phyloP scores from a whole-genome alignment of 495 filamentous ascomycete species.

The Friedmanniomyces simplex region DNA sequence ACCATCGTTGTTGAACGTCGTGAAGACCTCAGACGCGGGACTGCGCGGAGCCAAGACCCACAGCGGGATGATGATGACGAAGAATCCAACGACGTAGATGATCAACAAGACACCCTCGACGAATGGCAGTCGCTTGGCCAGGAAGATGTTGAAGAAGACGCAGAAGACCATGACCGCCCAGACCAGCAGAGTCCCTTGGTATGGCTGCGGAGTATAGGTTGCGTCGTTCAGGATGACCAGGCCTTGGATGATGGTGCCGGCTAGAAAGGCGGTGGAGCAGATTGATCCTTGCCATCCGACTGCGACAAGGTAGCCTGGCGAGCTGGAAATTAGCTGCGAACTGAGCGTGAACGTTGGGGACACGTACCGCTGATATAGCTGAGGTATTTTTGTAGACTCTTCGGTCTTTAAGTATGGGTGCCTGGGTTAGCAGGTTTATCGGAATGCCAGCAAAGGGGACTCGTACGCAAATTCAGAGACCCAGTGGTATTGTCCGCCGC shows the following conservation, averaged over 20 bases:
- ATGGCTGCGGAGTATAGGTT: conserved; percentile 11
- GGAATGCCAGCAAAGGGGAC: no score
- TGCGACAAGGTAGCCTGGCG: conserved; percentile 3
- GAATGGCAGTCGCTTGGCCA: conserved; percentile 6
- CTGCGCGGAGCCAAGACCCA: conserved; percentile 5
- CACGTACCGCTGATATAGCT: conserved; percentile 13
- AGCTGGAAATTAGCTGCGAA: background rate
- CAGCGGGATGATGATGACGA: conserved; percentile 11
- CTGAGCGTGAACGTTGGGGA: background rate
- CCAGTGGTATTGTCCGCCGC: conserved; percentile 10
- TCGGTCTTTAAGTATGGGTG: background rate
- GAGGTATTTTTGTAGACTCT: conserved; percentile 2
- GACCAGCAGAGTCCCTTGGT: conserved; percentile 24
- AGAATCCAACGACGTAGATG: conserved; percentile 10
- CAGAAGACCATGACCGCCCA: conserved; percentile 15
- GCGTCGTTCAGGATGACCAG: conserved; percentile 22
- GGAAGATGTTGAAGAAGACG: conserved; percentile 20
- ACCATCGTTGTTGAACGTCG: conserved; percentile 13
- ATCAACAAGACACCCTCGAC: conserved; percentile 13
- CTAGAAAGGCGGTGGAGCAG: background rate
- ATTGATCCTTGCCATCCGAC: conserved; percentile 10
- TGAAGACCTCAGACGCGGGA: conserved; percentile 8
- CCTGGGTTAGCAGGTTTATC: no score
- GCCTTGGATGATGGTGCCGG: conserved; percentile 10
- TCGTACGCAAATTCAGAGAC: conserved; percentile 6